Conservation (phyloP, 352 stramenopile species). For the Pilasporangium apinafurcum region DNA sequence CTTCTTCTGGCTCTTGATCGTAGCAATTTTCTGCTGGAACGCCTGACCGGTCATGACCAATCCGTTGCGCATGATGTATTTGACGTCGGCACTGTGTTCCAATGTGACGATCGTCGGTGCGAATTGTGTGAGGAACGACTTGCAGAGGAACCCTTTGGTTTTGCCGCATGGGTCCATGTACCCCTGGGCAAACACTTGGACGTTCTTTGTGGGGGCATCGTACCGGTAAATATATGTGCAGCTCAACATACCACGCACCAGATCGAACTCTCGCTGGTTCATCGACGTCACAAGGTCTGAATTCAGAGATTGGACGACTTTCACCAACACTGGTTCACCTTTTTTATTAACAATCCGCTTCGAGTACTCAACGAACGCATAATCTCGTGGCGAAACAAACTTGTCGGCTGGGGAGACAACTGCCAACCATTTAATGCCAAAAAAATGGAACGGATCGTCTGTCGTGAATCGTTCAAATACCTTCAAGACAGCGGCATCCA, state of each 20-base stretch:
- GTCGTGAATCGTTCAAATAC: conserved; percentile 26
- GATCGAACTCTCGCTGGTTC: conserved; percentile 35
- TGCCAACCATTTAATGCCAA: conserved; percentile 42
- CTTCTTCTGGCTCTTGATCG: conserved; percentile 21
- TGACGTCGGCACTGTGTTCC: conserved; percentile 39
- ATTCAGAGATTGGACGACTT: conserved; percentile 31
- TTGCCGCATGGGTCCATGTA: conserved; percentile 31
- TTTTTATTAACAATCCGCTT: conserved; percentile 18
- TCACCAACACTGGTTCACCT: conserved; percentile 33
- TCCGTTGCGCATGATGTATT: conserved; percentile 40
- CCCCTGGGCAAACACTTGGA: conserved; percentile 32
- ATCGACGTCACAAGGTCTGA: conserved; percentile 23
- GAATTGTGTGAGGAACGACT: conserved; percentile 33
- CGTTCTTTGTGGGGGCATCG: conserved; percentile 29
- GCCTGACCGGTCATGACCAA: conserved; percentile 27
- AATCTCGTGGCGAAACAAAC: conserved; percentile 42
- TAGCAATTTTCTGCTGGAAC: conserved; percentile 24
- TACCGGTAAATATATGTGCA: conserved; percentile 41
- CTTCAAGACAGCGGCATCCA: conserved; percentile 33
- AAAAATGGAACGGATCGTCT: conserved; percentile 39
- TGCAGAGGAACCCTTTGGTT: conserved; percentile 21
- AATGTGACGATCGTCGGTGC: conserved; percentile 36
- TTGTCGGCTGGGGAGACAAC: conserved; percentile 36
- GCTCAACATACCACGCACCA: conserved; percentile 28
- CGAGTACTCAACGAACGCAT: conserved; percentile 41